Conservation (phyloP, 805 yeast species). For the Peterozyma toletana region DNA sequence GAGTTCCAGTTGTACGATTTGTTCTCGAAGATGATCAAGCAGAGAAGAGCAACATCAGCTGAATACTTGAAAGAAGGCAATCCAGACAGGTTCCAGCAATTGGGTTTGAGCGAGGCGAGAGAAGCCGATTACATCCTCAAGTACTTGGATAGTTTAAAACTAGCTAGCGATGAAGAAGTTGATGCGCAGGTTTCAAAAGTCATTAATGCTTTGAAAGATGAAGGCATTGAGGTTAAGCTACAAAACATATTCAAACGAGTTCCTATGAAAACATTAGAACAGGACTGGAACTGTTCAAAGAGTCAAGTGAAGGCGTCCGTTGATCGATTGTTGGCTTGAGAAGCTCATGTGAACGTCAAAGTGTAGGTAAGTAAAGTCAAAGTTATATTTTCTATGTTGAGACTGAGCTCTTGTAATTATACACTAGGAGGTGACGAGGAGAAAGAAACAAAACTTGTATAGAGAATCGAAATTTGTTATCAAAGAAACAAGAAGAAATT, state of each 20-base stretch:
- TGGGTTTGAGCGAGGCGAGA: constrained; percentile 28
- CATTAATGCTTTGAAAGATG: constrained; percentile 17
- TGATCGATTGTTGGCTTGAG: constrained; percentile 14
- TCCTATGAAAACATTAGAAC: constrained; percentile 25
- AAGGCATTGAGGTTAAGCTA: constrained; percentile 15
- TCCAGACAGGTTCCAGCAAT: constrained; percentile 31
- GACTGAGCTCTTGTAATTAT: too few relatives aligned
- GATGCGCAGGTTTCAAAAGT: constrained; percentile 21
- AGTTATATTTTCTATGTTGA: too few relatives aligned
- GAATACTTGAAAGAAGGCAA: constrained; percentile 29
- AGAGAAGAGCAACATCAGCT: constrained; percentile 28
- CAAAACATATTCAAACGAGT: constrained; percentile 21
- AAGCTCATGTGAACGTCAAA: too few relatives aligned
- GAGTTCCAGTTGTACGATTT: constrained; percentile 25
- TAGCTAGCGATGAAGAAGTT: constrained; percentile 27
- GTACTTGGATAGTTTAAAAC: constrained; percentile 26
- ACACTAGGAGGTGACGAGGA: too few relatives aligned
- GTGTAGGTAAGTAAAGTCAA: too few relatives aligned
- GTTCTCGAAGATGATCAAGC: constrained; percentile 29
- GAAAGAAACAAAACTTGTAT: too few relatives aligned
- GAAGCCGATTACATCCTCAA: constrained; percentile 27
- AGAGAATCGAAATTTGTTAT: too few relatives aligned
- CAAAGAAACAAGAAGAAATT: too few relatives aligned
- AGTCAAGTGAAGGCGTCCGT: constrained; percentile 20
- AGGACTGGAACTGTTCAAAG: constrained; percentile 29